Conservation (phyloP, 768 basidiomycete species). For the Tephrocybe sp. region DNA sequence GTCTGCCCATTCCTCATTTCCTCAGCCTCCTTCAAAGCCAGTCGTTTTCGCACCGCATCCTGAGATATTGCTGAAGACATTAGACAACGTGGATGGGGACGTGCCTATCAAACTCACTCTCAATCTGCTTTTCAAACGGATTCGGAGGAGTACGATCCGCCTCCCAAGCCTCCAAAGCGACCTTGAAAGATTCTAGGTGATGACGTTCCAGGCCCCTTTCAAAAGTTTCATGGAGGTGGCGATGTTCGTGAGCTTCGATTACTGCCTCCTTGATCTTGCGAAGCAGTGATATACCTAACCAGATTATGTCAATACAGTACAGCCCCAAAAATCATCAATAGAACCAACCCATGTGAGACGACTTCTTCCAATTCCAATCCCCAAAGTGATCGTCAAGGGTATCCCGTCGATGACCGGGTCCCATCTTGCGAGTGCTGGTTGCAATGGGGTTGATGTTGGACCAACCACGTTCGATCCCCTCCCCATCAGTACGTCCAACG, state of each 20-base stretch:
- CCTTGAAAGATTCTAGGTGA: no score
- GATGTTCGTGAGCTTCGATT: no score
- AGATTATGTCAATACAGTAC: no score
- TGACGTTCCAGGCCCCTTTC: no score
- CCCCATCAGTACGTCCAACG: no score
- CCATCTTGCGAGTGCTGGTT: slow-evolving; percentile 32
- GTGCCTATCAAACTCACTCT: slow-evolving; percentile 2
- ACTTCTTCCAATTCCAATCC: slow-evolving; percentile 17
- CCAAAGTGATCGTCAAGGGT: slow-evolving; percentile 23
- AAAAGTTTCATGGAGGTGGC: no score
- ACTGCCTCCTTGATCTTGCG: no score
- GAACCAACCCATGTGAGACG: slow-evolving; percentile 19
- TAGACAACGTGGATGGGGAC: not conserved
- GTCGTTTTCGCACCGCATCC: slow-evolving; percentile 7
- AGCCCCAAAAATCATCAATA: no score
- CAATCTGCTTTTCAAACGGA: slow-evolving; percentile 6
- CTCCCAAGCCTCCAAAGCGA: slow-evolving; percentile 6
- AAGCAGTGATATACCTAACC: not conserved
- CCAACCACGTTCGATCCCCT: slow-evolving; percentile 27
- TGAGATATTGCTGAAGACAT: slow-evolving; percentile 12
- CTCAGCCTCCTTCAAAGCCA: slow-evolving; percentile 12
- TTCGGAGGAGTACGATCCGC: no score
- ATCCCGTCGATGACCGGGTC: slow-evolving; percentile 24
- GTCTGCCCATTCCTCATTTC: not conserved
- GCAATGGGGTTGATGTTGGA: slow-evolving; percentile 22